Base-by-base conservation (phyloP, 1,284 basidiomycete genomes). In the Cryptococcus hybrid region DNA sequence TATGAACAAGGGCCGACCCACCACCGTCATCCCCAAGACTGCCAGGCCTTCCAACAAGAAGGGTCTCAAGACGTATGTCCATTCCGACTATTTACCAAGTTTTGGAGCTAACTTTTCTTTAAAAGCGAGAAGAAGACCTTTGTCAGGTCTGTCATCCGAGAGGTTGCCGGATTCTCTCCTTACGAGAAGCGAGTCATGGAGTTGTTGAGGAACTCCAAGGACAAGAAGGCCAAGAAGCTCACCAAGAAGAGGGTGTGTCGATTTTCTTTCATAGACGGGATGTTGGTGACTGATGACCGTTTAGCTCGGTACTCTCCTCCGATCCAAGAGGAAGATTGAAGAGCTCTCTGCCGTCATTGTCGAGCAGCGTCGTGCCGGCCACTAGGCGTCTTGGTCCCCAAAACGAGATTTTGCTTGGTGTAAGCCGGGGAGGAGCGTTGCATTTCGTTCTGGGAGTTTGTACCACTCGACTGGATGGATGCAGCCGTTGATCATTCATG, bases 171-270 rank as follows among this genome's bases (percentile, higher is more conserved):
- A 64, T 99, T 98, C 83, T 92, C 94, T 49, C 90, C 96, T 49
- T 99, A 99, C 80, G 96, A 99, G 86, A 86, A 94, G 77, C 88
- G 96, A 68, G 93, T 99, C 59, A 88, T 99, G 90, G 96, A 99
- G 82, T 80, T 99, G 85, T 82, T 99, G 83, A 88, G 95, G 80
- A 99, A 98, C 88, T 96, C 92, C 67, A 98, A 98, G 91, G 93
- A 97, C 80, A 97, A 97, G 86, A 95, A 94, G 83, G 94, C 94
- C 61, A 85, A 91, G 80, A 97, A 96, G 83, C 83, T 96, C 82
- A 94, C 92, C 70, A 97, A 97, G 86, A 95, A 94, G 84, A 87
- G 92, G 84, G 92, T 95, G 76, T 70, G 92, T 78, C 38, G 34
- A 15, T 7, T 42, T 83, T 55, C 34, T 56, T 46, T 40, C 15